Evolutionary conservation across 257 asterid species (phyloP).

Genomic region (Ballota nigra): DNA sequence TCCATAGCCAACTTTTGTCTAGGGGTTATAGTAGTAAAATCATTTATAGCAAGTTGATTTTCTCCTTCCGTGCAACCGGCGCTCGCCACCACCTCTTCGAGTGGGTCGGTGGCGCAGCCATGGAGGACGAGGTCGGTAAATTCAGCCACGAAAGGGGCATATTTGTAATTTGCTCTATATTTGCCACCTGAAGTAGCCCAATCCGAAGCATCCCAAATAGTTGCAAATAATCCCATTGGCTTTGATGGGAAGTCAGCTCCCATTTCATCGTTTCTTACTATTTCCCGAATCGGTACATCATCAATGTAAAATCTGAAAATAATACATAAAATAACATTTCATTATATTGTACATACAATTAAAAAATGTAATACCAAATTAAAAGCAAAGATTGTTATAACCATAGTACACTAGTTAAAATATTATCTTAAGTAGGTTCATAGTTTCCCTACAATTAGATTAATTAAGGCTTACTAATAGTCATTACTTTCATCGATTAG

Average conservation of each 20-base stretch:
- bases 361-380: background rate
- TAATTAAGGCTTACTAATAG: slow-evolving; percentile 21
- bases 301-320: slow-evolving; percentile 75
- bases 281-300: slow-evolving; percentile 75
- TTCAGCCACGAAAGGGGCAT: slow-evolving; percentile 82
- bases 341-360: background rate
- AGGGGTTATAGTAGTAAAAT: slow-evolving; percentile 39
- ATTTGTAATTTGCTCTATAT: slow-evolving; percentile 71
- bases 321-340: background rate
- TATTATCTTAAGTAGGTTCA: slow-evolving; percentile 3
- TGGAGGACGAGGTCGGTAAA: slow-evolving; percentile 74
- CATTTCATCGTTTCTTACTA: slow-evolving; percentile 59
- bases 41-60: slow-evolving; percentile 33
- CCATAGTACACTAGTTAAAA: background rate
- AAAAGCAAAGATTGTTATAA: background rate
- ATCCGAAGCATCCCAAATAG: slow-evolving; percentile 95
- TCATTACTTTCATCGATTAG: slow-evolving; percentile 15
- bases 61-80: slow-evolving; percentile 29
- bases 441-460: background rate
- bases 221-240: slow-evolving; percentile 88
- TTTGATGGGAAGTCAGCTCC: slow-evolving; percentile 87
- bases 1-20: slow-evolving; percentile 62
- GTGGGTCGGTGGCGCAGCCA: slow-evolving; percentile 67
- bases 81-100: slow-evolving; percentile 51
- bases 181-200: slow-evolving; percentile 98